phyloP scores from a whole-genome alignment of 129 eudicot species.

The Pseudognaphalium luteoalbum region DNA sequence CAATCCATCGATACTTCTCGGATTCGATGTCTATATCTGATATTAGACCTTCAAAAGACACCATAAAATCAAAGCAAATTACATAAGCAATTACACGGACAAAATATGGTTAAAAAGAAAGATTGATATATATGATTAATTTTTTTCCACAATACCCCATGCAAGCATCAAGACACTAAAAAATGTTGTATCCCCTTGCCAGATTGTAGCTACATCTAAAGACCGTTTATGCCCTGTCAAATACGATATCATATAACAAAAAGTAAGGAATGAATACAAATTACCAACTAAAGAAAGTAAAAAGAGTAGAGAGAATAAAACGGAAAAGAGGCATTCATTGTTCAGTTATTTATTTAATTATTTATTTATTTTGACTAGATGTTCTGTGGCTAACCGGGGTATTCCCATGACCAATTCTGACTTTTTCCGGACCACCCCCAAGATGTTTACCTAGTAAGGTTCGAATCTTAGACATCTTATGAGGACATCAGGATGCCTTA shows the following conservation, averaged over 20 bases:
- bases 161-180: conserved; percentile 91
- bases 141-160: conserved; percentile 65
- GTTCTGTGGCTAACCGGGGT: no score
- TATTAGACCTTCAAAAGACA: conserved; percentile 58
- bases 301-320: background rate
- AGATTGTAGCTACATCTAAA: conserved; percentile 82
- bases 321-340: no score
- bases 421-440: no score
- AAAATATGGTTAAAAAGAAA: conserved; percentile 4
- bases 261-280: conserved; percentile 1
- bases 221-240: conserved; percentile 73
- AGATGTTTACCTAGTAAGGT: no score
- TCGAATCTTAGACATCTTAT: no score
- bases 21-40: conserved; percentile 96
- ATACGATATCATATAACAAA: conserved; percentile 10
- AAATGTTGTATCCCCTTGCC: conserved; percentile 70
- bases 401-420: no score
- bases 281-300: background rate
- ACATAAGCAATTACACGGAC: background rate
- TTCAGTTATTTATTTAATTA: no score
- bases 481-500: no score
- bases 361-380: no score
- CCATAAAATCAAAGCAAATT: background rate
- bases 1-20: conserved; percentile 96
- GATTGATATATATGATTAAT: background rate